A percentile compares a stretch with the other conserved stretches of the same genome.
phyloP scores from a whole-genome alignment of 1,284 basidiomycete species.

The Cystobasidium sp. region DNA sequence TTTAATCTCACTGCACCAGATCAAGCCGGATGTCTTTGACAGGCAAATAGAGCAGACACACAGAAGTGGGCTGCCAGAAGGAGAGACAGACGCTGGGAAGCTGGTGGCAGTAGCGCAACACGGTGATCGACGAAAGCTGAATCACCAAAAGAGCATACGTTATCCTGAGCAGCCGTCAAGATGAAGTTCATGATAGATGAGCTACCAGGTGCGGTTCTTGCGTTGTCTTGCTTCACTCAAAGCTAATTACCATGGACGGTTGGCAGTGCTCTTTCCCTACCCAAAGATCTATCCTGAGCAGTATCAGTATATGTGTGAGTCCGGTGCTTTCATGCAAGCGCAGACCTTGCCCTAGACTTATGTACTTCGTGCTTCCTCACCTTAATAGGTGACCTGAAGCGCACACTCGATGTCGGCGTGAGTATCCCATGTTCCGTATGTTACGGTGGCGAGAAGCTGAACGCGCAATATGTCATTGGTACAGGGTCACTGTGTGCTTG shows the following conservation, averaged over 20 bases:
- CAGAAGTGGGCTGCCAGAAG: too few species aligned
- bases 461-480: conserved; percentile 1
- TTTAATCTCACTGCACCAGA: too few species aligned
- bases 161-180: background rate
- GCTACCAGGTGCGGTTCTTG: conserved; percentile 67
- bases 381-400: conserved; percentile 73
- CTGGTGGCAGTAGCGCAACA: too few species aligned
- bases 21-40: too few species aligned
- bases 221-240: background rate
- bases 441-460: background rate
- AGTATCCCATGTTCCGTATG: conserved; percentile 35
- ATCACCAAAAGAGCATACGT: background rate
- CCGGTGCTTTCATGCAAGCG: background rate
- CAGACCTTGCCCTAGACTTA: background rate
- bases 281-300: conserved; percentile 68
- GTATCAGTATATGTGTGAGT: conserved; percentile 91
- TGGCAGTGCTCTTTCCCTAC: conserved; percentile 72
- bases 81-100: too few species aligned
- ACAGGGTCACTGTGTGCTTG: conserved; percentile 96
- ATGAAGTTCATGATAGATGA: conserved; percentile 99
- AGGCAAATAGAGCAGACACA: too few species aligned
- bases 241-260: conserved; percentile 36
- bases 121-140: conserved; percentile 6
- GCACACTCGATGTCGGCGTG: conserved; percentile 86
- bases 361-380: background rate